Percentiles rank a stretch among this genome's conserved stretches.
Evolutionary conservation across 140 eudicot genomes (phyloP).

Genomic region (Anethum foeniculum): DNA sequence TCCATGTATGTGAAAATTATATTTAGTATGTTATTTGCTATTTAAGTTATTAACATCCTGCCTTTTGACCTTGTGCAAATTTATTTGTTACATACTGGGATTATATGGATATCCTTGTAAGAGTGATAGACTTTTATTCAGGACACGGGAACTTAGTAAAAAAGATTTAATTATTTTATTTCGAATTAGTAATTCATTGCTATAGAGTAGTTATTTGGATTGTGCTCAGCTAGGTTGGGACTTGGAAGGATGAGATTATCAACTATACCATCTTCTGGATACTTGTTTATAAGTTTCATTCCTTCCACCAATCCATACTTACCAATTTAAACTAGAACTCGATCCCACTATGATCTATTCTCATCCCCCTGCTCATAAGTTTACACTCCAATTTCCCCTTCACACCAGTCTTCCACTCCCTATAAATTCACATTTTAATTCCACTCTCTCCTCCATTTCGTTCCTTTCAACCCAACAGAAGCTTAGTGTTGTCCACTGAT

Average conservation of each 20-base stretch:
- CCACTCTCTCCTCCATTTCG: neutral
- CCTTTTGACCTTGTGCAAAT: neutral
- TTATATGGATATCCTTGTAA: neutral
- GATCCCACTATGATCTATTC: neutral
- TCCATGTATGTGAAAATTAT: slow-evolving; percentile 60
- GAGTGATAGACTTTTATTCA: neutral
- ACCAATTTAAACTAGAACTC: neutral
- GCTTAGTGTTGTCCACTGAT: neutral
- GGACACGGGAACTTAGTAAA: neutral
- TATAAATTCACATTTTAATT: neutral
- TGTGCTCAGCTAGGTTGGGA: neutral
- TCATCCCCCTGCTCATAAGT: neutral
- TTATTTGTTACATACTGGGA: neutral
- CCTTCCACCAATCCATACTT: neutral
- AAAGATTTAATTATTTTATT: neutral
- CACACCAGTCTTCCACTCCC: neutral
- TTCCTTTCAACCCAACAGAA: neutral
- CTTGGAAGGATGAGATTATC: neutral
- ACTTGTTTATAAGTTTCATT: neutral
- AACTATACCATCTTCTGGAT: neutral
- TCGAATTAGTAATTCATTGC: neutral
- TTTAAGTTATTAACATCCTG: neutral
- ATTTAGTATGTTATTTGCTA: neutral
- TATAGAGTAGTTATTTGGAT: neutral
- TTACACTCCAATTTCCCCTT: too few relatives aligned